A percentile compares a stretch with the other conserved stretches of the same genome.
Conservation (phyloP, 169 alveolate species). For the Perkinsus marinus region DNA sequence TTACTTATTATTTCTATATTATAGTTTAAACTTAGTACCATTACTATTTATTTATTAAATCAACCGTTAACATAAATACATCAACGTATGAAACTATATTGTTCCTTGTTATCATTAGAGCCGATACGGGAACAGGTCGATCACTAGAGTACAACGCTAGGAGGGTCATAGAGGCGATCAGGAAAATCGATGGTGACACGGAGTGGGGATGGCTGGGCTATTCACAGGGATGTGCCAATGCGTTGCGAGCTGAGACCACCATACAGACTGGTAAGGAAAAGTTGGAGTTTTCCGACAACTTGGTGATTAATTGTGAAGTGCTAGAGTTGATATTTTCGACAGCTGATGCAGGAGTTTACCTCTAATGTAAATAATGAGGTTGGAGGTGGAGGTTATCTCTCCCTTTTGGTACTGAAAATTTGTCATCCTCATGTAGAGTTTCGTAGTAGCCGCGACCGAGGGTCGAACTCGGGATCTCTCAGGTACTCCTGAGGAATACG, state of each 20-base stretch:
- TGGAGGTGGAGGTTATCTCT: too few species aligned
- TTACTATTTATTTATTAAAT: too few species aligned
- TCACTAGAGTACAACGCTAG: constrained; percentile 1
- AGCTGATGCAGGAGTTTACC: too few species aligned
- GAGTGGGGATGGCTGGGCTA: constrained; percentile 3
- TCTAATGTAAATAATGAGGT: too few species aligned
- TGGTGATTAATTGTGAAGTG: too few species aligned
- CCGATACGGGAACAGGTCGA: background rate
- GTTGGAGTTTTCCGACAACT: too few species aligned
- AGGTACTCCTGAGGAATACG: background rate
- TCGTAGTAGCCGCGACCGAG: background rate
- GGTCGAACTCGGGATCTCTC: background rate
- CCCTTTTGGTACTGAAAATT: too few species aligned
- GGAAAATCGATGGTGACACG: background rate
- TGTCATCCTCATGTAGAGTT: background rate
- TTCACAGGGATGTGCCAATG: background rate
- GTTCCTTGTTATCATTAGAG: too few species aligned
- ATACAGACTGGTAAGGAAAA: background rate
- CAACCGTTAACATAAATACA: too few species aligned
- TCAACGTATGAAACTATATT: too few species aligned
- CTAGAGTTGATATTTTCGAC: too few species aligned
- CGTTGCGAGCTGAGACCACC: background rate
- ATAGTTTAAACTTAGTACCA: background rate
- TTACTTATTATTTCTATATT: too few species aligned
- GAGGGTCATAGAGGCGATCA: background rate